Evolutionary conservation across 2,329 filamentous ascomycete species (phyloP).

Genomic region (Penicillium sp.): DNA sequence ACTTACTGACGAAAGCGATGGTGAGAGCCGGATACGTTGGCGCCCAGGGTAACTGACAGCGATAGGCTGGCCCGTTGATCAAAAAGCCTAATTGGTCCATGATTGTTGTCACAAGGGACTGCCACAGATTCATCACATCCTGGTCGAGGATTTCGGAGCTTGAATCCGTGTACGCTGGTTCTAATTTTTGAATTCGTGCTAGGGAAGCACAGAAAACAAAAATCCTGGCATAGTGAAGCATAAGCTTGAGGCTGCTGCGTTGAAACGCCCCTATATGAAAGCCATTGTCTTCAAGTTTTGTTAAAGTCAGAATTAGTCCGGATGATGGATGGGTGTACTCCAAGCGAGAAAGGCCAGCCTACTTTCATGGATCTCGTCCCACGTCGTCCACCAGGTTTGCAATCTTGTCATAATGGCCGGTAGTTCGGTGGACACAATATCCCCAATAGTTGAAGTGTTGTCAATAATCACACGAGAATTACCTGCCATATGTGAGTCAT

Average conservation of each 20-base stretch:
- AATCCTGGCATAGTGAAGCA: constrained; percentile 29
- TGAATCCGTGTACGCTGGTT: constrained; percentile 16
- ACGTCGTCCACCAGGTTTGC: constrained; percentile 29
- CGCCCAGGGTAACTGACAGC: constrained; percentile 29
- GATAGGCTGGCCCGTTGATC: constrained; percentile 28
- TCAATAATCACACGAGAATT: constrained; percentile 26
- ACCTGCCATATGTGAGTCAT: constrained; percentile 13
- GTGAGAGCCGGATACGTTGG: constrained; percentile 31
- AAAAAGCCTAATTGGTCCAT: constrained; percentile 28
- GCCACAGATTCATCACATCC: constrained; percentile 25
- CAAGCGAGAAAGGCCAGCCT: constrained; percentile 1
- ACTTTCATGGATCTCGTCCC: constrained; percentile 31
- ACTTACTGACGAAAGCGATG: constrained; percentile 32
- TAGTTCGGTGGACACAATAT: constrained; percentile 23
- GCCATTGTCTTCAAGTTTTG: constrained; percentile 24
- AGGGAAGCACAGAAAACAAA: constrained; percentile 28
- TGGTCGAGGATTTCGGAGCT: constrained; percentile 18
- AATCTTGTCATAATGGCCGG: constrained; percentile 27
- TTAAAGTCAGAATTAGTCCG: neutral
- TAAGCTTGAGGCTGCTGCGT: constrained; percentile 28
- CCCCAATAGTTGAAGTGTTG: constrained; percentile 18
- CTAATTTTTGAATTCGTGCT: constrained; percentile 30
- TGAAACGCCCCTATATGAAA: constrained; percentile 32
- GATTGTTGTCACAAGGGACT: constrained; percentile 25
- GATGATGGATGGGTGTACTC: neutral